phyloP scores from a whole-genome alignment of 2,329 filamentous ascomycete genomes.

The Fonsecaea nubica region DNA sequence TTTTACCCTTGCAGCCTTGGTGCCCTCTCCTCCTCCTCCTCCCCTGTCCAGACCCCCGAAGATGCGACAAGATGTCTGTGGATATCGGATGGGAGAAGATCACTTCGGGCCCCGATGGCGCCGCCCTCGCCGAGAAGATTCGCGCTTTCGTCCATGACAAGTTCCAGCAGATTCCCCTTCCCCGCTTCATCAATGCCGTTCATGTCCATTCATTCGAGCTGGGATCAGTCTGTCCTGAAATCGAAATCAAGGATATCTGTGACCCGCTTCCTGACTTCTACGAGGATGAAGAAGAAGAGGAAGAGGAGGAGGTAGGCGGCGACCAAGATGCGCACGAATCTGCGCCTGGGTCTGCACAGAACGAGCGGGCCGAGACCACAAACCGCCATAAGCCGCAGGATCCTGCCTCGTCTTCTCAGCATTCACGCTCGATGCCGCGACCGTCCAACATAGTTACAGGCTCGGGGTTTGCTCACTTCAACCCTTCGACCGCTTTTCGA shows the following conservation, averaged over 20 bases:
- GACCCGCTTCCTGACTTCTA: conserved; percentile 97
- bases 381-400: not conserved
- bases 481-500: conserved; percentile 38
- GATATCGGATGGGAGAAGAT: conserved; percentile 96
- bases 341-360: conserved; percentile 1
- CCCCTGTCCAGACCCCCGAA: not conserved
- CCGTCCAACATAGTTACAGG: conserved; percentile 44
- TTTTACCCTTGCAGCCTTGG: too few species aligned
- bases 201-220: conserved; percentile 94
- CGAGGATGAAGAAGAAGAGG: conserved; percentile 71
- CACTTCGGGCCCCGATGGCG: conserved; percentile 85
- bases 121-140: conserved; percentile 82
- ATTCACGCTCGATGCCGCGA: conserved; percentile 40
- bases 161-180: conserved; percentile 89
- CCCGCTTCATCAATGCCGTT: conserved; percentile 95
- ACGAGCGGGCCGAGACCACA: not conserved
- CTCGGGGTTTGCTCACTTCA: conserved; percentile 45
- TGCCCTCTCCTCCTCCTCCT: not conserved
- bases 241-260: conserved; percentile 95
- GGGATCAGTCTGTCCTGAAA: conserved; percentile 77
- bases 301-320: conserved; percentile 53
- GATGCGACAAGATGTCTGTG: conserved; percentile 75
- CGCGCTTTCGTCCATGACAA: conserved; percentile 93
- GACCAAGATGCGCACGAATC: conserved; percentile 26
- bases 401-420: conserved; percentile 32